A percentile compares a stretch with the other conserved stretches of the same genome.
Conservation (phyloP, 495 filamentous ascomycete species). For the Filosporella fistucella region DNA sequence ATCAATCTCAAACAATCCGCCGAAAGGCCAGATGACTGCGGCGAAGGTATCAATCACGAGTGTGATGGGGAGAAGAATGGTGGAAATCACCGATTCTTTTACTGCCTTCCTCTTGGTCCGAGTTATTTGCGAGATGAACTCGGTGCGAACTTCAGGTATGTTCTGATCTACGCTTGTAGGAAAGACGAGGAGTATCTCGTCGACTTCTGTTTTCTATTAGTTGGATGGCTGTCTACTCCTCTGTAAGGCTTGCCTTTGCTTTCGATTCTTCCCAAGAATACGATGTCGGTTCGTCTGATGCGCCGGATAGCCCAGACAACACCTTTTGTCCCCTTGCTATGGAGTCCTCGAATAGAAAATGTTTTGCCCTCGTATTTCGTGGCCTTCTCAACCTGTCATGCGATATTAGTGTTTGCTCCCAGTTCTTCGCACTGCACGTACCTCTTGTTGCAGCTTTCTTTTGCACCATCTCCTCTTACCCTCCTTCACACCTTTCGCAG, state of each 20-base stretch:
- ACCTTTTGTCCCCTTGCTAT: neutral
- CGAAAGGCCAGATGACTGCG: neutral
- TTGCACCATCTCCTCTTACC: neutral
- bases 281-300: neutral
- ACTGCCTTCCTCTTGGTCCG: neutral
- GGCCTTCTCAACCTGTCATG: neutral
- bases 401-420: neutral
- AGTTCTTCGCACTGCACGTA: neutral
- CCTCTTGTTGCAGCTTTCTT: slow-evolving; percentile 2
- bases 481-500: neutral
- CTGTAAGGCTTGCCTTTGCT: neutral
- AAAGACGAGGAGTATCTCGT: neutral
- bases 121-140: neutral
- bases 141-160: neutral
- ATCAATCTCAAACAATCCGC: neutral
- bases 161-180: neutral
- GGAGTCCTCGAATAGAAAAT: neutral
- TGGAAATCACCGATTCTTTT: neutral
- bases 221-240: neutral
- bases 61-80: neutral
- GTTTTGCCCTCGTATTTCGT: neutral
- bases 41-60: neutral
- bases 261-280: neutral
- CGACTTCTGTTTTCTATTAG: neutral
- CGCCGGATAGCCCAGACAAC: neutral